Evolutionary conservation across 2,329 filamentous ascomycete genomes (phyloP).

Genomic region (Cladophialophora chaetospira): DNA sequence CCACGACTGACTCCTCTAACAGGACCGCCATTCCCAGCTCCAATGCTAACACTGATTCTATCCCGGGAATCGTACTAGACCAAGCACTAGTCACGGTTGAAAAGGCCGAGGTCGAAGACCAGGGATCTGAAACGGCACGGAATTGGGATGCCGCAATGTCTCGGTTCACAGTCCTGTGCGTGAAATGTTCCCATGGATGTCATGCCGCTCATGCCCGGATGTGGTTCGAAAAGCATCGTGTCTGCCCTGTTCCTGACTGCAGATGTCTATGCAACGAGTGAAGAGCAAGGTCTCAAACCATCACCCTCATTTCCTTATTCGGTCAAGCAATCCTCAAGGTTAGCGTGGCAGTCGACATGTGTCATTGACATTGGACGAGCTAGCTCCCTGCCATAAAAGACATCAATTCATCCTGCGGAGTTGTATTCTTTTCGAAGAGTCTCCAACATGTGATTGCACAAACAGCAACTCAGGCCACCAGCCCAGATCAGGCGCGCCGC

Average conservation of each 20-base stretch:
- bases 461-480: too few species aligned
- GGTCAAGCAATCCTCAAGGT: too few species aligned
- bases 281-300: neutral
- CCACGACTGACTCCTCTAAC: conserved; percentile 34
- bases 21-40: conserved; percentile 15
- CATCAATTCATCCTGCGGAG: too few species aligned
- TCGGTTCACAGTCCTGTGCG: conserved; percentile 62
- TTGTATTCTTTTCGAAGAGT: too few species aligned
- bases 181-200: conserved; percentile 64
- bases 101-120: conserved; percentile 11
- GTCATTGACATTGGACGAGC: too few species aligned
- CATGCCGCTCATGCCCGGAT: conserved; percentile 64
- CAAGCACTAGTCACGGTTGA: neutral
- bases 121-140: conserved; percentile 14
- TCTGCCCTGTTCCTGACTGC: conserved; percentile 60
- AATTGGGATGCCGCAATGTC: conserved; percentile 50
- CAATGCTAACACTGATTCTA: neutral
- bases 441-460: too few species aligned
- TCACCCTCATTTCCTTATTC: too few species aligned
- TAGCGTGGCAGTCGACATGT: too few species aligned
- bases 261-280: conserved; percentile 52
- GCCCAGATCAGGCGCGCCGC: neutral
- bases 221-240: conserved; percentile 60
- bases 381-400: too few species aligned
- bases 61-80: conserved; percentile 8